Evolutionary conservation across 2,329 filamentous ascomycete species (phyloP), one percentile per base, ranked within the genome.

Genomic region (Curvularia verruculosa): DNA sequence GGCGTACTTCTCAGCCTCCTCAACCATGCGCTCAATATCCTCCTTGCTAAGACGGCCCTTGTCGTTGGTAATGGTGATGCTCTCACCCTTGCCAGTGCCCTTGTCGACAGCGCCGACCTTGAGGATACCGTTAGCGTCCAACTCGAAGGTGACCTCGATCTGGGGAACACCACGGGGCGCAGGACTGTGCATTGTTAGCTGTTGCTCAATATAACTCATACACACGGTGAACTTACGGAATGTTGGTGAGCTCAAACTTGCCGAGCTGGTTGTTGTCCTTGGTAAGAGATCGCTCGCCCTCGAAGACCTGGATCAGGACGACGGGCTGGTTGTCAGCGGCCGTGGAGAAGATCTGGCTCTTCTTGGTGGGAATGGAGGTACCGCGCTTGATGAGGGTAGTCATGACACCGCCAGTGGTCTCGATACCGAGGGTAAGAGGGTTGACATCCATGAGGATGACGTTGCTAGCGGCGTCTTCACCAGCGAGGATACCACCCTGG

Each of bases 31-130:
- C 80, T 98, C 94, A 71, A 99, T 99, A 81, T 99, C 95, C 70
- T 99, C 95, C 75, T 90, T 89, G 72, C 90, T 92, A 50, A 99
- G 89, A 79, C 95, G 94, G 69, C 95, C 95, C 89, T 98, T 98
- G 83, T 99, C 95, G 83, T 99, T 98, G 83, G 90, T 98, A 78
- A 99, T 99, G 71, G 95, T 98, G 80, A 99, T 98, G 64, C 90
- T 92, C 85, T 99, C 92, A 63, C 86, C 87, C 87, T 98, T 97
- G 80, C 95, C 95, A 73, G 94, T 97, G 77, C 93, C 95, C 89
- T 98, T 98, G 82, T 99, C 95, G 74, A 90, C 89, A 67, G 95
- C 95, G 66, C 90, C 91, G 63, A 99, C 95, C 85, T 96, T 94
- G 67, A 99, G 87, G 72, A 99, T 97, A 84, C 95, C 94, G 82